Conservation (phyloP, 2,329 filamentous ascomycete genomes). For the Penicillium sp. region DNA sequence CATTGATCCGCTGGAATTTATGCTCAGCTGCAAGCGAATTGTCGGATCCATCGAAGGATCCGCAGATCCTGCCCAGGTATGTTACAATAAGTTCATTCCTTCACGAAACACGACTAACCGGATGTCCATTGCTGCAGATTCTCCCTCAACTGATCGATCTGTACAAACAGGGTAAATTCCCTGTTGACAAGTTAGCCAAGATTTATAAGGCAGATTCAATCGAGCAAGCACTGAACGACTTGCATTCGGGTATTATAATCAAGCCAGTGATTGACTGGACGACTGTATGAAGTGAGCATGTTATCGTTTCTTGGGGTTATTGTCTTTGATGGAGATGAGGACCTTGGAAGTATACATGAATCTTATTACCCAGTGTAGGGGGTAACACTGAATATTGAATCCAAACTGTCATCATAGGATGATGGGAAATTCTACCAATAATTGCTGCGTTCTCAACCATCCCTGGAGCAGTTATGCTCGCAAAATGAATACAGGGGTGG, state of each 20-base stretch:
- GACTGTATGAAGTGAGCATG: background rate
- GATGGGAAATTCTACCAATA: too few relatives aligned
- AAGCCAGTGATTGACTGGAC: background rate
- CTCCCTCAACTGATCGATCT: background rate
- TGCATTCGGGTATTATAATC: background rate
- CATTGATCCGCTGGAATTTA: conserved; percentile 20
- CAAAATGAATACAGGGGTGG: too few relatives aligned
- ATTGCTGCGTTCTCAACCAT: too few relatives aligned
- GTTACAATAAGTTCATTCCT: background rate
- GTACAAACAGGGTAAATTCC: background rate
- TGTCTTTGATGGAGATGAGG: background rate
- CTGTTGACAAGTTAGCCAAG: background rate
- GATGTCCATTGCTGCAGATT: background rate
- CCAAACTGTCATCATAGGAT: too few relatives aligned
- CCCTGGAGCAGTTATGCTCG: too few relatives aligned
- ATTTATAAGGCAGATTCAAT: background rate
- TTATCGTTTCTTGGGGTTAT: background rate
- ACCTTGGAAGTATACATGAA: background rate
- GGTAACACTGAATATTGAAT: too few relatives aligned
- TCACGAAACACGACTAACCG: background rate
- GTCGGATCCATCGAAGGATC: background rate
- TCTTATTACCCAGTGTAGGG: background rate
- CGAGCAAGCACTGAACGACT: background rate
- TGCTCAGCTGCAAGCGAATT: background rate
- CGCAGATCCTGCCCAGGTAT: background rate